Percentiles rank a stretch among this genome's conserved stretches.
These are phyloP conservation scores for Aspergillus tubingensis DNA, from an alignment of 2,329 filamentous ascomycete species.

Conservation along the genomic window DNA sequence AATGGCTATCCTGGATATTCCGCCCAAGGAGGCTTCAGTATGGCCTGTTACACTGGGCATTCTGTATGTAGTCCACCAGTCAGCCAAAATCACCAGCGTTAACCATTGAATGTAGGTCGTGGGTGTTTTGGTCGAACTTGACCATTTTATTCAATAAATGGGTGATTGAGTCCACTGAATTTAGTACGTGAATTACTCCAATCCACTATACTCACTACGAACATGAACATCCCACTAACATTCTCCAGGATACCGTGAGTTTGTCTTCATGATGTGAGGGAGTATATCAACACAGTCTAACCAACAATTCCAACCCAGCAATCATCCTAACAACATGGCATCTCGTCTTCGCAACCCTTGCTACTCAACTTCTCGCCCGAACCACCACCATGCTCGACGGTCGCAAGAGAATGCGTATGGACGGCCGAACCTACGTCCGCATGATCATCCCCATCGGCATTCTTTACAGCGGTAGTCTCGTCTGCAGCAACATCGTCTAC, in stretches of 20 bases:
- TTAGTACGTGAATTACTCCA: slow-evolving; percentile 59
- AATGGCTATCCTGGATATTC: not conserved
- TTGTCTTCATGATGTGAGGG: not conserved
- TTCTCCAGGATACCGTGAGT: slow-evolving; percentile 19
- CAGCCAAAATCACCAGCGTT: not conserved
- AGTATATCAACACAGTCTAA: not conserved
- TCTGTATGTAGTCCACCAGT: slow-evolving; percentile 10
- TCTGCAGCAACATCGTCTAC: slow-evolving; percentile 93
- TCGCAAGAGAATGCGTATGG: slow-evolving; percentile 93
- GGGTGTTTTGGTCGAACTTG: slow-evolving; percentile 24
- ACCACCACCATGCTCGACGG: slow-evolving; percentile 86
- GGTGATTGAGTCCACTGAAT: slow-evolving; percentile 80
- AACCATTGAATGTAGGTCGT: slow-evolving; percentile 13
- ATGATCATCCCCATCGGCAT: slow-evolving; percentile 91
- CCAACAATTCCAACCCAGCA: slow-evolving; percentile 25
- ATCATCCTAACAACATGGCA: slow-evolving; percentile 88
- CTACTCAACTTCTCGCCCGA: slow-evolving; percentile 86
- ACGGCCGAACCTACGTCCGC: slow-evolving; percentile 79
- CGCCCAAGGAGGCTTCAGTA: not conserved
- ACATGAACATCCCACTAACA: not conserved
- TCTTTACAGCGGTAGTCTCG: slow-evolving; percentile 92
- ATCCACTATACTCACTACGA: too few species aligned
- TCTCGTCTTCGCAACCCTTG: slow-evolving; percentile 81
- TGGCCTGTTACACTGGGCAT: slow-evolving; percentile 17
- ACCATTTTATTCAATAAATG: slow-evolving; percentile 96